phyloP scores from a whole-genome alignment of 192 early-diverging fungal genomes.

The Rhizophagus sp. region DNA sequence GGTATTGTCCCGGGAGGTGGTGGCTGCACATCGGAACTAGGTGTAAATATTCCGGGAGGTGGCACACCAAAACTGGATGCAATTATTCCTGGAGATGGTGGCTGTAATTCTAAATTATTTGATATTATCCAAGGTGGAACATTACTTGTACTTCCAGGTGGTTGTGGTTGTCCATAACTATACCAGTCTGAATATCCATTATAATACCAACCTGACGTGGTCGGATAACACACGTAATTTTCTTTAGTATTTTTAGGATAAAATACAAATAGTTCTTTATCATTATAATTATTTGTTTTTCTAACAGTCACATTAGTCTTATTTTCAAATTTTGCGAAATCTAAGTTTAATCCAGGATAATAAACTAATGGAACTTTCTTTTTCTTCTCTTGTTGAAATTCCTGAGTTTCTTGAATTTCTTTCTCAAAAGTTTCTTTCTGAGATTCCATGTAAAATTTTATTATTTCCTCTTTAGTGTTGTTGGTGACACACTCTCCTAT shows the following conservation, averaged over 20 bases:
- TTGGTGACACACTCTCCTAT: background rate
- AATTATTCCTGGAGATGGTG: background rate
- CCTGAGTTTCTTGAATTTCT: background rate
- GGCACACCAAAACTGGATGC: no score
- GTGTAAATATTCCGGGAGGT: background rate
- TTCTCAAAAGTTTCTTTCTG: background rate
- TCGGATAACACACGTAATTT: background rate
- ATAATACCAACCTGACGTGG: background rate
- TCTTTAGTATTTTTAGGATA: background rate
- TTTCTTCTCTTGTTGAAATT: background rate
- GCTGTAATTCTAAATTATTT: background rate
- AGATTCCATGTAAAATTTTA: no score
- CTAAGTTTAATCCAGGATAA: constrained; percentile 17
- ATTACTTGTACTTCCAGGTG: background rate
- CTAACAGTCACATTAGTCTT: background rate
- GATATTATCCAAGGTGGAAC: background rate
- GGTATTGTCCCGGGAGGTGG: background rate
- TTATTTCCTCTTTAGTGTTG: background rate
- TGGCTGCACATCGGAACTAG: background rate
- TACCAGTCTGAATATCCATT: background rate
- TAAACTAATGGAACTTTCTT: constrained; percentile 12
- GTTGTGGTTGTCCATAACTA: background rate
- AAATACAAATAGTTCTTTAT: background rate
- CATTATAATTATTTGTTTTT: background rate
- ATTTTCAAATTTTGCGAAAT: background rate